Percentiles rank a stretch among this genome's conserved stretches.
These are phyloP conservation scores for Suhomyces panamericanus DNA, from an alignment of 1,139 yeast species.

Conservation along the genomic window DNA sequence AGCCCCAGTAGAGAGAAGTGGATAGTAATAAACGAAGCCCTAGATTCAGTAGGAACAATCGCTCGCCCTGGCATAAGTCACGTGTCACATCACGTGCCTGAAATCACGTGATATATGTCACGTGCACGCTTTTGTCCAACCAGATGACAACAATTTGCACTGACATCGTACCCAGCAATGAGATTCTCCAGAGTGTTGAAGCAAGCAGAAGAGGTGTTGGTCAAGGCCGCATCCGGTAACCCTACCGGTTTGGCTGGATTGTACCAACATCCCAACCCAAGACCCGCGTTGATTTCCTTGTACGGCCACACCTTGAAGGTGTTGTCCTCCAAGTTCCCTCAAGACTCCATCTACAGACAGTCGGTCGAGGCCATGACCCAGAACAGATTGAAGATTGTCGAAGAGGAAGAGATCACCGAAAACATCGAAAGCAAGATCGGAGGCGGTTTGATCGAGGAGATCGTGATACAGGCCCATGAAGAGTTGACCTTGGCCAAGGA, in stretches of 20 bases:
- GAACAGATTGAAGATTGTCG: slow-evolving; percentile 68
- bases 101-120: neutral
- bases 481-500: slow-evolving; percentile 70
- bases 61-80: too few species aligned
- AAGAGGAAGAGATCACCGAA: slow-evolving; percentile 60
- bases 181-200: slow-evolving; percentile 46
- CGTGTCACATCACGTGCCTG: neutral
- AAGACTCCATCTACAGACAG: slow-evolving; percentile 71
- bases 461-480: slow-evolving; percentile 79
- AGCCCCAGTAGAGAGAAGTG: too few species aligned
- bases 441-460: slow-evolving; percentile 81
- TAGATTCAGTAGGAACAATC: too few species aligned
- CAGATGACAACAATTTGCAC: slow-evolving; percentile 12
- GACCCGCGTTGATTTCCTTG: slow-evolving; percentile 72
- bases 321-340: slow-evolving; percentile 62
- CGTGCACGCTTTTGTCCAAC: slow-evolving; percentile 16
- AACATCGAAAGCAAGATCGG: slow-evolving; percentile 76
- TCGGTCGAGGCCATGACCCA: slow-evolving; percentile 73
- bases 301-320: slow-evolving; percentile 68
- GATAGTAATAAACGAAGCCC: neutral
- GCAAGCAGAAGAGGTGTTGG: slow-evolving; percentile 60
- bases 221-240: slow-evolving; percentile 65
- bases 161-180: slow-evolving; percentile 23
- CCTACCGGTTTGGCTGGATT: slow-evolving; percentile 84
- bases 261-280: slow-evolving; percentile 79